Conservation (phyloP, 257 asterid species). For the Nemophila menziesii region DNA sequence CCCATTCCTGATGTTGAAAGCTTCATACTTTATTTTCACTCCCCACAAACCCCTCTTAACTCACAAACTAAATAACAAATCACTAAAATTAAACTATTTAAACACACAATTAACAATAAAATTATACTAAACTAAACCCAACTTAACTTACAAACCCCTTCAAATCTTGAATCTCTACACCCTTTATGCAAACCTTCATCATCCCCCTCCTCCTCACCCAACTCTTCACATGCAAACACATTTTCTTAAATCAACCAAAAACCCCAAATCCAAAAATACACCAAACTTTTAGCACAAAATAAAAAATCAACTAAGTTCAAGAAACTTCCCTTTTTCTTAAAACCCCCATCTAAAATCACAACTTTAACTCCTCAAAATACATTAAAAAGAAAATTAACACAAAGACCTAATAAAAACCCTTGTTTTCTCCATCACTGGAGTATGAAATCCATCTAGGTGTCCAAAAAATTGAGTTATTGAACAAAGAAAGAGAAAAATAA, state of each 20-base stretch:
- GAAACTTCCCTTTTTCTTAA: neutral
- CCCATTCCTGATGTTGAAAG: constrained; percentile 53
- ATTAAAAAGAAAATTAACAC: neutral
- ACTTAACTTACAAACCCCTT: constrained; percentile 8
- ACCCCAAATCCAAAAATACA: constrained; percentile 8
- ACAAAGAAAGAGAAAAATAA: constrained; percentile 11
- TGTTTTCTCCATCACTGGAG: neutral
- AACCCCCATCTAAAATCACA: neutral
- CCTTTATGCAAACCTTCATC: constrained; percentile 14
- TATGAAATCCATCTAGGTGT: neutral
- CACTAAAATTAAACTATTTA: constrained; percentile 11
- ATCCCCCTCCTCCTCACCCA: constrained; percentile 16
- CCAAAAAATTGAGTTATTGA: neutral
- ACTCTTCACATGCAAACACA: constrained; percentile 20
- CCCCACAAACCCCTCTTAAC: constrained; percentile 1
- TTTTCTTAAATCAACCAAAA: constrained; percentile 9
- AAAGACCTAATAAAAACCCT: neutral
- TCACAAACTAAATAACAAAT: constrained; percentile 5
- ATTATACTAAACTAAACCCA: neutral
- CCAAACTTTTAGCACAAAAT: constrained; percentile 10
- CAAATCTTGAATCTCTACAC: constrained; percentile 13
- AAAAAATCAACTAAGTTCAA: constrained; percentile 22
- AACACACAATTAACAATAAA: constrained; percentile 13
- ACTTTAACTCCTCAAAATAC: neutral
- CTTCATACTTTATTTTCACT: constrained; percentile 30